Percentiles rank a stretch among this genome's conserved stretches.
phyloP scores from a whole-genome alignment of 225 moss, liverwort and hornwort genomes.

The Anthoceros angustus region DNA sequence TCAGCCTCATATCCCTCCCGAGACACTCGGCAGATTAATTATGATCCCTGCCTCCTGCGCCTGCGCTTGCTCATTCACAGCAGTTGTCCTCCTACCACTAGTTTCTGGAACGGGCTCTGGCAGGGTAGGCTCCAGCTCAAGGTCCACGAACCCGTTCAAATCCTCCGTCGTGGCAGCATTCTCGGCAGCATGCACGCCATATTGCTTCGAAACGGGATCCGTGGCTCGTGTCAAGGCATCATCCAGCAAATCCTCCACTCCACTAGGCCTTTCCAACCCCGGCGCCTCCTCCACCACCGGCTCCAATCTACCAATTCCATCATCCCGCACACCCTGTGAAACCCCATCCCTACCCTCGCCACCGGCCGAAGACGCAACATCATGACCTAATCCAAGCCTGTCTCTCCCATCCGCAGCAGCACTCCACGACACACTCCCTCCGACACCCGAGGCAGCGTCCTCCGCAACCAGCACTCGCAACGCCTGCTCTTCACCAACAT shows the following conservation, averaged over 20 bases:
- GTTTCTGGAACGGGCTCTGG: neutral
- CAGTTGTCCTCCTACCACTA: neutral
- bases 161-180: neutral
- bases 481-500: neutral
- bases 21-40: neutral
- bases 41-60: conserved; percentile 6
- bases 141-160: neutral
- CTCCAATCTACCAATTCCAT: neutral
- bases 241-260: neutral
- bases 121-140: neutral
- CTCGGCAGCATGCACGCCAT: neutral
- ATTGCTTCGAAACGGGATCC: neutral
- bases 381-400: neutral
- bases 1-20: conserved; percentile 16
- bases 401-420: neutral
- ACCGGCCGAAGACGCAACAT: too few species aligned
- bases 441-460: neutral
- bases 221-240: neutral
- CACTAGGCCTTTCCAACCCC: neutral
- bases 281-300: neutral
- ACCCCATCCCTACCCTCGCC: too few species aligned
- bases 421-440: neutral
- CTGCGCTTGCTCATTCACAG: neutral
- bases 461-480: neutral
- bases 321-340: neutral